A percentile compares a stretch with the other conserved stretches of the same genome.
Conservation (phyloP, 305 asterid genomes). For the Fraxinus sp. region DNA sequence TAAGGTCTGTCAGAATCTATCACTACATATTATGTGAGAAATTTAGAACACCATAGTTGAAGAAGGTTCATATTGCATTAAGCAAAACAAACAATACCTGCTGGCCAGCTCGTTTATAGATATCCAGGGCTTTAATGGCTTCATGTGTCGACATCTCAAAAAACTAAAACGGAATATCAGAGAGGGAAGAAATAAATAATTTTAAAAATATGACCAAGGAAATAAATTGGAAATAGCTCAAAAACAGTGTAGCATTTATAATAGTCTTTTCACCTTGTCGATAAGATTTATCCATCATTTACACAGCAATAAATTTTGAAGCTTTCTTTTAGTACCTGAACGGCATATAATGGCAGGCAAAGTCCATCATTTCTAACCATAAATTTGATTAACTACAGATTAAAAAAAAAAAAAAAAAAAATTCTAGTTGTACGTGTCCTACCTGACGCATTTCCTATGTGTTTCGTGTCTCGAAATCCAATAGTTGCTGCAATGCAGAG, state of each 20-base stretch:
- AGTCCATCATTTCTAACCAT: neutral
- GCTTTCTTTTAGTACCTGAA: slow-evolving; percentile 95
- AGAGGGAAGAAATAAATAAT: slow-evolving; percentile 11
- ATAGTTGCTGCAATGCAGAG: slow-evolving; percentile 94
- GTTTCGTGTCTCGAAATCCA: slow-evolving; percentile 88
- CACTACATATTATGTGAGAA: neutral
- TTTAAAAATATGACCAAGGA: slow-evolving; percentile 15
- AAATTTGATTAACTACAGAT: neutral
- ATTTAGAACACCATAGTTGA: slow-evolving; percentile 2
- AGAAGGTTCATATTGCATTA: neutral
- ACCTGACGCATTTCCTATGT: slow-evolving; percentile 98
- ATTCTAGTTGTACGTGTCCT: neutral
- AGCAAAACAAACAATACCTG: slow-evolving; percentile 52
- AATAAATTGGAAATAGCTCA: slow-evolving; percentile 11
- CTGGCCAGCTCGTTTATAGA: slow-evolving; percentile 93
- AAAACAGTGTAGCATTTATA: slow-evolving; percentile 6
- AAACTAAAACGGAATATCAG: slow-evolving; percentile 50
- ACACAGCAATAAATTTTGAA: slow-evolving; percentile 89
- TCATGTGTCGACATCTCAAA: slow-evolving; percentile 99
- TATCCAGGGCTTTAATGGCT: slow-evolving; percentile 88
- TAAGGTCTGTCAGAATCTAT: slow-evolving; percentile 4
- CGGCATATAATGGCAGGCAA: neutral
- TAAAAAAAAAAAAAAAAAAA: too few relatives aligned
- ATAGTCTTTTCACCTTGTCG: slow-evolving; percentile 65
- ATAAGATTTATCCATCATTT: slow-evolving; percentile 98